These are phyloP conservation scores for Dendrocalamus sinicus DNA, from an alignment of 176 grass and related monocot genomes.

Conservation along the genomic window DNA sequence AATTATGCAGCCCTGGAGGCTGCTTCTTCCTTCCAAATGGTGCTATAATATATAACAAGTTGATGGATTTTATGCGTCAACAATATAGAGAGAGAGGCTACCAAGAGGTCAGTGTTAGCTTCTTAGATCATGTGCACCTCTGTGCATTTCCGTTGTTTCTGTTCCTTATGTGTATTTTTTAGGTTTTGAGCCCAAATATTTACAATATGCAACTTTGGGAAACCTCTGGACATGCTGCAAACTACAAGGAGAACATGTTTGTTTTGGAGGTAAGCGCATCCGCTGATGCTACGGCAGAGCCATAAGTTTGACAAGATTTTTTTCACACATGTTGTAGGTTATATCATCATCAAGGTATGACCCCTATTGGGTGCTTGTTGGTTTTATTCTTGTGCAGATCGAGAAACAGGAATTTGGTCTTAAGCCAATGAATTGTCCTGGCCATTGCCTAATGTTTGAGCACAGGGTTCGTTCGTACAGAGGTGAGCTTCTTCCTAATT, in stretches of 20 bases:
- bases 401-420: slow-evolving; percentile 99
- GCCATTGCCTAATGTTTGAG: slow-evolving; percentile 98
- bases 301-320: background rate
- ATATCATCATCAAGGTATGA: background rate
- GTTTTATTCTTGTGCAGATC: slow-evolving; percentile 55
- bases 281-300: slow-evolving; percentile 4
- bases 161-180: slow-evolving; percentile 22
- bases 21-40: slow-evolving; percentile 98
- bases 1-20: slow-evolving; percentile 80
- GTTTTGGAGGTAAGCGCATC: slow-evolving; percentile 80
- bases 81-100: slow-evolving; percentile 92
- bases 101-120: slow-evolving; percentile 68
- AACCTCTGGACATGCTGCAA: slow-evolving; percentile 94
- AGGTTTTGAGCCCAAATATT: slow-evolving; percentile 95
- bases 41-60: slow-evolving; percentile 90
- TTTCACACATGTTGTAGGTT: background rate
- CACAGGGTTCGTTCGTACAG: slow-evolving; percentile 92
- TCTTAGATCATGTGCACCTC: background rate
- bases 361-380: background rate
- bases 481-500: slow-evolving; percentile 60
- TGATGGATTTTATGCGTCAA: slow-evolving; percentile 82
- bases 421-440: slow-evolving; percentile 99
- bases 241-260: slow-evolving; percentile 99
- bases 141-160: slow-evolving; percentile 16
- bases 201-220: slow-evolving; percentile 99